Evolutionary conservation across 352 stramenopile genomes (phyloP), one percentile per base, ranked within the genome.

Genomic region (Saprolegnia diclina): DNA sequence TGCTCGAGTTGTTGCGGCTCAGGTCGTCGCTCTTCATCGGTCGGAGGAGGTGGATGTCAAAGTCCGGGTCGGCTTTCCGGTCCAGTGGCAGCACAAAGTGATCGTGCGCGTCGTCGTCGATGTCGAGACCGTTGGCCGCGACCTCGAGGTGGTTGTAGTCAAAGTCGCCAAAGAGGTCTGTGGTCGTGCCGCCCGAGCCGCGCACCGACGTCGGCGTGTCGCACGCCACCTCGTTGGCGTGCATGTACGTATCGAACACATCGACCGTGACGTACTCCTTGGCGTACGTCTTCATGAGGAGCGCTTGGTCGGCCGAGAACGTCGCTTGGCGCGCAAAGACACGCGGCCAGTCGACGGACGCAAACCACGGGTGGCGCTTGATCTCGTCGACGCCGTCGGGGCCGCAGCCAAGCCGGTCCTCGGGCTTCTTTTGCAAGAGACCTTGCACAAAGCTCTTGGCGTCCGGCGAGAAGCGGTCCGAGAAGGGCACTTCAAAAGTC

Each of bases 391-490:
- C 91, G 54, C 91, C 91, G 57, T 85, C 73, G 14, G 83, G 72
- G n/a, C 95, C 96, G 45, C 81, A 92, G 26, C 97, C 97, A 19
- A 99, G 85, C 19, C 97, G 85, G 57, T 89, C 71, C 10, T 79
- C 79, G 26, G 97, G 95, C 74, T 97, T 89, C 74, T 98, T 97
- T 2, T 95, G 98, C 42, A 99, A 77, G 24, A 99, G 73, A 24
- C 80, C 83, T 0, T 80, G 79, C 19, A 95, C 82, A 76, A 95
- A 91, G 63, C 91, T 85, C 73, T 91, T 92, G 24, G 83, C 80
- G n/a, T 91, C 82, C 48, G 88, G 79, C 9, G 82, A 89, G 65
- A 94, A 92, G 7, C 84, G 83, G 9, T 83, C 79, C 40, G 81
- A 91, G 56, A 93, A 93, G 57, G 89, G 89, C 62, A 93, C 69